Evolutionary conservation across 495 filamentous ascomycete species (phyloP), one percentile per base, ranked within the genome.

Genomic region (Hyaloscypha finlandica): DNA sequence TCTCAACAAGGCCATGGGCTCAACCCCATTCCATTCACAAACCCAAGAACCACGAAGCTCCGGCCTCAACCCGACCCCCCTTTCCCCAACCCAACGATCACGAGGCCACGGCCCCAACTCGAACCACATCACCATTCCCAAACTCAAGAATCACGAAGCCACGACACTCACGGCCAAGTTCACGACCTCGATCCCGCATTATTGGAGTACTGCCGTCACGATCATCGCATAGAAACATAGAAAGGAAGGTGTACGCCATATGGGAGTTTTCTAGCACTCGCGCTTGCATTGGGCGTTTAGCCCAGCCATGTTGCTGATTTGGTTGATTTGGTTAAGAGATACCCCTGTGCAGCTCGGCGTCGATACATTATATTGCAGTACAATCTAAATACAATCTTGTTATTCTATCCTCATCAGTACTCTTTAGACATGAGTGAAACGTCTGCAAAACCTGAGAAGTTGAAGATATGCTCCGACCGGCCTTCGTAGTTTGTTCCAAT

Each of bases 181-280:
- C 42, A 14, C 42, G 16, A 48, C 9, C 42, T 16, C 42, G 42
- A 19, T 48, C 16, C 42, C 42, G 42, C 42, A 48, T 48, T 48
- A 6, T 6, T 48, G 42, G 42, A 48, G 42, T 48, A 22, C 9
- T 54, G 51, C 19, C 19, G 19, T 54, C 19, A 56, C 25, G 6
- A 53, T 56, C 30, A 32, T 32, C 53, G 30, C 19, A 56, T 56
- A 56, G 53, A 56, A 56, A 29, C 22, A 8, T 56, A 56, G 22
- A 56, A 56, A 56, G 25, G 25, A 25, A 25, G 53, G 22, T 56
- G 8, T 56, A 56, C 19, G 53, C 20, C 22, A 56, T 56, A 56
- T 32, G 53, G 53, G 53, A 56, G 25, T 25, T 22, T 56, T 56
- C 53, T 22, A 56, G 42, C 42, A 48, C 35, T 37, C 35, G 35